Conservation (phyloP, 805 yeast species). For the Candida orba region DNA sequence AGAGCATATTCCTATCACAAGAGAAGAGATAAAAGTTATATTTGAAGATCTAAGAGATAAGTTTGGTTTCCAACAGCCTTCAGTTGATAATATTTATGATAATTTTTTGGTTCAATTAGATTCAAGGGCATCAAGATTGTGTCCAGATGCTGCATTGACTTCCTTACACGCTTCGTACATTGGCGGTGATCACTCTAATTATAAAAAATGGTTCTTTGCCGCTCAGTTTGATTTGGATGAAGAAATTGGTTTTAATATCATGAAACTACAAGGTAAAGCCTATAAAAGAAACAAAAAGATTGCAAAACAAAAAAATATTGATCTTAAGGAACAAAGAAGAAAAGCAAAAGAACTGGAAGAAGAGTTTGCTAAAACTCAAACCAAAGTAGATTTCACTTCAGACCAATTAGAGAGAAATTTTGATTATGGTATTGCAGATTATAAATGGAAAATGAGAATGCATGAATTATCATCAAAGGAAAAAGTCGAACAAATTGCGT, state of each 20-base stretch:
- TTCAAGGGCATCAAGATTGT: conserved; percentile 77
- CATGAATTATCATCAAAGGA: conserved; percentile 39
- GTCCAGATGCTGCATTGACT: conserved; percentile 61
- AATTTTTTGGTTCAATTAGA: conserved; percentile 76
- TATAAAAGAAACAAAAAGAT: conserved; percentile 34
- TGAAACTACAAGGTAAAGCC: conserved; percentile 44
- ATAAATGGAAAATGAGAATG: conserved; percentile 47
- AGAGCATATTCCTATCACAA: conserved; percentile 64
- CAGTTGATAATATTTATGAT: conserved; percentile 72
- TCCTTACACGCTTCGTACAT: conserved; percentile 86
- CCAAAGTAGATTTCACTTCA: conserved; percentile 43
- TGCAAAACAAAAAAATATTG: conserved; percentile 34
- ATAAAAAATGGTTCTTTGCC: conserved; percentile 87
- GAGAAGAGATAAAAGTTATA: conserved; percentile 52
- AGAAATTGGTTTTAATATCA: conserved; percentile 48
- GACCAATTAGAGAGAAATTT: conserved; percentile 33
- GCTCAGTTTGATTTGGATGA: conserved; percentile 75
- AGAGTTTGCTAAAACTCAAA: conserved; percentile 40
- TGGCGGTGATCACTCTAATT: conserved; percentile 85
- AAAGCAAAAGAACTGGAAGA: conserved; percentile 41
- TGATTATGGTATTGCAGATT: conserved; percentile 68
- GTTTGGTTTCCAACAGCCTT: conserved; percentile 83
- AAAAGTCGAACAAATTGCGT: conserved; percentile 53
- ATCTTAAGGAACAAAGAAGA: conserved; percentile 28
- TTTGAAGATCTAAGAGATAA: conserved; percentile 50